Evolutionary conservation across 2,329 filamentous ascomycete species (phyloP).

Genomic region (Metarhizium guizhouense): DNA sequence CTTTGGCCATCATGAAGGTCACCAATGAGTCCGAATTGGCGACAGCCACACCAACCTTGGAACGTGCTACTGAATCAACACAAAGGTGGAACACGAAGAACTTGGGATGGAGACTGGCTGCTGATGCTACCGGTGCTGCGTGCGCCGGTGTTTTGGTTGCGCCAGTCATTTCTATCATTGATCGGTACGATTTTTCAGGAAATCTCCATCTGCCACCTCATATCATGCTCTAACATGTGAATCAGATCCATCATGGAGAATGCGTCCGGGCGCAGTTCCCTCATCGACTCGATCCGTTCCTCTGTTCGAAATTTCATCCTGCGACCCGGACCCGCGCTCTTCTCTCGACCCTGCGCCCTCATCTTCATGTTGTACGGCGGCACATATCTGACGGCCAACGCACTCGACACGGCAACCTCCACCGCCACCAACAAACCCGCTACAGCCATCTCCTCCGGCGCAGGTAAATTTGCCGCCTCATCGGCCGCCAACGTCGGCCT

Average conservation of each 20-base stretch:
- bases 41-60: neutral
- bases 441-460: constrained; percentile 59
- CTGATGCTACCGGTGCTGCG: constrained; percentile 60
- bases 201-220: constrained; percentile 4
- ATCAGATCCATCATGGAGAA: constrained; percentile 70
- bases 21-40: neutral
- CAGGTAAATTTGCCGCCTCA: constrained; percentile 72
- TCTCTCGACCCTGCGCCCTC: constrained; percentile 58
- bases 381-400: constrained; percentile 84
- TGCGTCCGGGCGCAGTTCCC: constrained; percentile 57
- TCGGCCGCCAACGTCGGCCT: constrained; percentile 75
- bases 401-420: constrained; percentile 69
- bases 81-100: constrained; percentile 65
- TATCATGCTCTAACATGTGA: constrained; percentile 9
- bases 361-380: constrained; percentile 73
- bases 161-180: constrained; percentile 79
- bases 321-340: constrained; percentile 52
- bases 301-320: constrained; percentile 48
- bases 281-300: constrained; percentile 48
- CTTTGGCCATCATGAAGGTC: neutral
- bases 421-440: constrained; percentile 51
- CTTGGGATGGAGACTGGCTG: constrained; percentile 54
- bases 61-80: neutral
- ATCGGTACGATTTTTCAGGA: constrained; percentile 48
- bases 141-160: constrained; percentile 69